These are phyloP conservation scores for Chlorella sorokiniana DNA, from an alignment of 139 green algal genomes.

Conservation along the genomic window DNA sequence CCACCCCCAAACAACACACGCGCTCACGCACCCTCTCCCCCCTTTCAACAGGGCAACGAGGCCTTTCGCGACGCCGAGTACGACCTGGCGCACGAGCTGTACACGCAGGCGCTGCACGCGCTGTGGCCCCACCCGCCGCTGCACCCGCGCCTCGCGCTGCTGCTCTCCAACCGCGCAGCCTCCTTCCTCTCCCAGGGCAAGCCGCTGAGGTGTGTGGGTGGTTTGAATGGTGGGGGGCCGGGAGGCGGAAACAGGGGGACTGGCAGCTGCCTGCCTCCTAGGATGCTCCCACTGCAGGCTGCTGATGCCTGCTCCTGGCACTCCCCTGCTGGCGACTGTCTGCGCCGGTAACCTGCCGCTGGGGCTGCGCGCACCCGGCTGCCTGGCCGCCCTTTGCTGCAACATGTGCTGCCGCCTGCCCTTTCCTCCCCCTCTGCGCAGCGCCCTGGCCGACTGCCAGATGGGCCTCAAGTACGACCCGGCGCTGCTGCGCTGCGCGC, in stretches of 20 bases:
- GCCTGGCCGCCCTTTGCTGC: not conserved
- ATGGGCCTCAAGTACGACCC: slow-evolving; percentile 33
- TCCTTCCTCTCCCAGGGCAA: slow-evolving; percentile 26
- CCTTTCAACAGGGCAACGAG: slow-evolving; percentile 32
- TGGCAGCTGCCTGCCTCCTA: no score
- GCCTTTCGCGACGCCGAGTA: slow-evolving; percentile 30
- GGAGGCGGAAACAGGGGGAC: not conserved
- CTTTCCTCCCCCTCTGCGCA: not conserved
- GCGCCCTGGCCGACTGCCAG: slow-evolving; percentile 38
- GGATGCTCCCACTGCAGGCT: no score
- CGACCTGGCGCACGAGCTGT: slow-evolving; percentile 8
- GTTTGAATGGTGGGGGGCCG: not conserved
- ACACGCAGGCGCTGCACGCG: slow-evolving; percentile 38
- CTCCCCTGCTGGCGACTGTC: no score
- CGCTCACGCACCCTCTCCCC: not conserved
- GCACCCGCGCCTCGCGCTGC: slow-evolving; percentile 22
- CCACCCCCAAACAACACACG: not conserved
- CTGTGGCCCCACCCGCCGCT: slow-evolving; percentile 19
- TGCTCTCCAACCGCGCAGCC: slow-evolving; percentile 43
- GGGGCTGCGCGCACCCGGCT: no score
- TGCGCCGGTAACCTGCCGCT: no score
- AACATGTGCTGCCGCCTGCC: not conserved
- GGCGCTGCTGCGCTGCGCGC: slow-evolving; percentile 24
- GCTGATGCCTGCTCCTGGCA: no score
- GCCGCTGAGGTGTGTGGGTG: slow-evolving; percentile 1